Conservation (phyloP, 305 asterid genomes). For the Fraxinus paxiana region DNA sequence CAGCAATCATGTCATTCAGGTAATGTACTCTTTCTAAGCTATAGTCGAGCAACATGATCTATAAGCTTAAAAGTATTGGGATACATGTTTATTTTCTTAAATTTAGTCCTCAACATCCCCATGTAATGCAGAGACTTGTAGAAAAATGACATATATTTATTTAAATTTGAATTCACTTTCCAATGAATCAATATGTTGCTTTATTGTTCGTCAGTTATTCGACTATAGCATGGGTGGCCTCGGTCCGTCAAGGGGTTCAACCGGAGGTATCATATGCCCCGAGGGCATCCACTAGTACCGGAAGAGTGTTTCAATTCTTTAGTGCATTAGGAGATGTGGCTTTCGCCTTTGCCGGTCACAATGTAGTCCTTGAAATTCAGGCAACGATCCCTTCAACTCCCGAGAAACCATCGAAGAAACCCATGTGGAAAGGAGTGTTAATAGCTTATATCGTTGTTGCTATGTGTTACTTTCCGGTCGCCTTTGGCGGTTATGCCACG, state of each 20-base stretch:
- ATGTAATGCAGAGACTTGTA: not conserved
- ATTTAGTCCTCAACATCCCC: not conserved
- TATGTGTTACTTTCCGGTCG: constrained; percentile 47
- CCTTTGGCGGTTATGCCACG: constrained; percentile 34
- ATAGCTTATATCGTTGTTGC: constrained; percentile 37
- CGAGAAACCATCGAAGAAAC: constrained; percentile 40
- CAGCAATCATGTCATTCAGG: constrained; percentile 57
- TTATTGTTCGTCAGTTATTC: constrained; percentile 33
- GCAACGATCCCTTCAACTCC: constrained; percentile 44
- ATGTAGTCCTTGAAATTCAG: constrained; percentile 50
- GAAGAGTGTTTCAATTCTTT: constrained; percentile 30
- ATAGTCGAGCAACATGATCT: not conserved
- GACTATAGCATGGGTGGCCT: constrained; percentile 44
- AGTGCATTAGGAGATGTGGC: constrained; percentile 51
- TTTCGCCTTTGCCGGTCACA: constrained; percentile 51
- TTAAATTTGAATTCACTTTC: not conserved
- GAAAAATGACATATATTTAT: not conserved
- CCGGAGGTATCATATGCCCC: constrained; percentile 28
- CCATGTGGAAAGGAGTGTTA: constrained; percentile 42
- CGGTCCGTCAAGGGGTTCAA: constrained; percentile 26
- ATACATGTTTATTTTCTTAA: not conserved
- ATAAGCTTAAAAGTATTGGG: not conserved
- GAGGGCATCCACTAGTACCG: constrained; percentile 30
- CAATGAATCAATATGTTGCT: not conserved
- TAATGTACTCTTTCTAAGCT: not conserved